These are phyloP conservation scores for Fraxinus sp. DNA, from an alignment of 305 asterid genomes.

Conservation along the genomic window DNA sequence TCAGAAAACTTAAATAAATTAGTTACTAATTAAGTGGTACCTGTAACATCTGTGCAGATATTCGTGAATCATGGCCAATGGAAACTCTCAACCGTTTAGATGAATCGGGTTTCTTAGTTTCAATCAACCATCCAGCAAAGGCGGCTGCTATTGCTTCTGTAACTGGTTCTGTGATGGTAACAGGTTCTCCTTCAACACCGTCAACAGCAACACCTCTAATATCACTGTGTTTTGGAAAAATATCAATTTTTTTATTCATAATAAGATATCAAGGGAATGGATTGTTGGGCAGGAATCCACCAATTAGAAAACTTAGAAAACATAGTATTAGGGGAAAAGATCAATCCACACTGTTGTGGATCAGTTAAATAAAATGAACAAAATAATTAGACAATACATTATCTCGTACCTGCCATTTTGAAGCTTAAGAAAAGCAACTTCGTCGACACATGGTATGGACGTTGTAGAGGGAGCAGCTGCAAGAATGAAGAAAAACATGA, in stretches of 20 bases:
- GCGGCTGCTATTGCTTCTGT: conserved; percentile 98
- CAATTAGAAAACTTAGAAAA: conserved; percentile 3
- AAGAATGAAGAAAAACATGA: conserved; percentile 32
- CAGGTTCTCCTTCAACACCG: conserved; percentile 91
- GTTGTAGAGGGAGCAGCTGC: conserved; percentile 73
- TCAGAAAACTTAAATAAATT: not conserved
- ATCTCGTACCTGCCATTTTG: conserved; percentile 88
- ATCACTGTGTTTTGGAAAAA: conserved; percentile 54
- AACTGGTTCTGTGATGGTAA: conserved; percentile 78
- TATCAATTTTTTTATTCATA: not conserved
- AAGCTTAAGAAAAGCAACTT: conserved; percentile 82
- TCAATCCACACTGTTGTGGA: not conserved
- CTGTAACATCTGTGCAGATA: conserved; percentile 89
- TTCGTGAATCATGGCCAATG: conserved; percentile 92
- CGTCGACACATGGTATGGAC: conserved; percentile 54
- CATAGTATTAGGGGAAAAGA: not conserved
- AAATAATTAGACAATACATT: not conserved
- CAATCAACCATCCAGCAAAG: conserved; percentile 82
- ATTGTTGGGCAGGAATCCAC: conserved; percentile 7
- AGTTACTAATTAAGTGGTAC: conserved; percentile 31
- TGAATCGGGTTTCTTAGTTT: conserved; percentile 60
- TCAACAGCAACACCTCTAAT: conserved; percentile 97
- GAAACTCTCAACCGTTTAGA: conserved; percentile 72
- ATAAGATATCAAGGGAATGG: conserved; percentile 11
- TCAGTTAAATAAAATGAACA: not conserved